phyloP scores from a whole-genome alignment of 164 flowering plant species.

The Amborella trichopoda region DNA sequence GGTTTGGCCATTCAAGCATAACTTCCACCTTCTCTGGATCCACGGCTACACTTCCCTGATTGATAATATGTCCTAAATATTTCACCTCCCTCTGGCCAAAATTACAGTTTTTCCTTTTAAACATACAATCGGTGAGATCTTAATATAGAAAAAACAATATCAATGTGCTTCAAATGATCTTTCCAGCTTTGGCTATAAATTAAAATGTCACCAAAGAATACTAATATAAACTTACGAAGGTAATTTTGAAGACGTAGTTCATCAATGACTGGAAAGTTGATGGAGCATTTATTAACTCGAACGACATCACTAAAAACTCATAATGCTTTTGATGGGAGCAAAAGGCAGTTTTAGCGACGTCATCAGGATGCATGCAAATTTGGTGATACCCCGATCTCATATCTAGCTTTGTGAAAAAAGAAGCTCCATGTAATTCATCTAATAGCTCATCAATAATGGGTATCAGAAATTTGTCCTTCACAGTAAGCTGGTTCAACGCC shows the following conservation, averaged over 20 bases:
- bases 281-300: not conserved
- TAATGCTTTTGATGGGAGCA: slow-evolving; percentile 2
- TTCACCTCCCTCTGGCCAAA: not conserved
- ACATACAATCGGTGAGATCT: not conserved
- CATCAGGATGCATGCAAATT: not conserved
- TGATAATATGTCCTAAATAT: slow-evolving; percentile 2
- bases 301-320: not conserved
- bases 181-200: slow-evolving; percentile 2
- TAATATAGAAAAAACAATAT: not conserved
- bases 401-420: not conserved
- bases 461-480: slow-evolving; percentile 2
- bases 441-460: slow-evolving; percentile 1
- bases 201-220: slow-evolving; percentile 1
- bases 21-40: not conserved
- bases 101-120: not conserved
- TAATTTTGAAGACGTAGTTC: slow-evolving; percentile 3
- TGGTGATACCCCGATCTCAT: not conserved
- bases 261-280: not conserved
- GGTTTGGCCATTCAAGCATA: not conserved
- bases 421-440: slow-evolving; percentile 3
- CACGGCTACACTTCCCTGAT: not conserved
- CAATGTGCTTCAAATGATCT: not conserved
- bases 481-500: not conserved
- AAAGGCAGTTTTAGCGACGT: not conserved
- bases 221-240: not conserved